Evolutionary conservation across 305 asterid species (phyloP).

Genomic region (Salvia sclarea): DNA sequence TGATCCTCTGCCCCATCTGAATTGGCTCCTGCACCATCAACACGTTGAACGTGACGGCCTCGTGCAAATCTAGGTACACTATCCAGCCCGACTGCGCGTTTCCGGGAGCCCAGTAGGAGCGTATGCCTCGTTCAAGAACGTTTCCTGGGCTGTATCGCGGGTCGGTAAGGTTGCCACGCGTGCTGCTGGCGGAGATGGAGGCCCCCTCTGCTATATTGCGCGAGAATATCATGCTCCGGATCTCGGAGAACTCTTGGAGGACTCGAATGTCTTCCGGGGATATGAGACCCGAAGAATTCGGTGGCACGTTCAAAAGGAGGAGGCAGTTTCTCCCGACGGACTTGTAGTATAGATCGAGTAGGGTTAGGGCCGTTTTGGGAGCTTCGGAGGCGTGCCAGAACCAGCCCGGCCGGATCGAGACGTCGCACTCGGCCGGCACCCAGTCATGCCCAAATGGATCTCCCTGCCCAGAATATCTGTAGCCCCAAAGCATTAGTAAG

Average conservation of each 20-base stretch:
- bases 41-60: slow-evolving; percentile 56
- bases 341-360: slow-evolving; percentile 84
- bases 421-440: slow-evolving; percentile 93
- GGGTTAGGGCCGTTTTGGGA: slow-evolving; percentile 75
- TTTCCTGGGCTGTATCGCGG: slow-evolving; percentile 47
- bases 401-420: slow-evolving; percentile 92
- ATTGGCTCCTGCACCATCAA: slow-evolving; percentile 89
- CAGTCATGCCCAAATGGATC: slow-evolving; percentile 85
- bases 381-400: slow-evolving; percentile 86
- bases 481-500: neutral
- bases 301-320: slow-evolving; percentile 79
- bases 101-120: slow-evolving; percentile 81
- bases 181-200: slow-evolving; percentile 62
- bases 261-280: slow-evolving; percentile 74
- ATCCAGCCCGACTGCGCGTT: slow-evolving; percentile 46
- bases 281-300: slow-evolving; percentile 92
- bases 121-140: slow-evolving; percentile 59
- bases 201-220: slow-evolving; percentile 59
- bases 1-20: slow-evolving; percentile 88
- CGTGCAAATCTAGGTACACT: slow-evolving; percentile 47
- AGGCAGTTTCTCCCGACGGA: slow-evolving; percentile 90
- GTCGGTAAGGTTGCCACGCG: slow-evolving; percentile 49
- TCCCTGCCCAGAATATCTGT: slow-evolving; percentile 71
- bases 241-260: slow-evolving; percentile 66
- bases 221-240: slow-evolving; percentile 64